Evolutionary conservation across 768 basidiomycete species (phyloP), one percentile per base, ranked within the genome.

Genomic region (Chlorophyllum brunneum): DNA sequence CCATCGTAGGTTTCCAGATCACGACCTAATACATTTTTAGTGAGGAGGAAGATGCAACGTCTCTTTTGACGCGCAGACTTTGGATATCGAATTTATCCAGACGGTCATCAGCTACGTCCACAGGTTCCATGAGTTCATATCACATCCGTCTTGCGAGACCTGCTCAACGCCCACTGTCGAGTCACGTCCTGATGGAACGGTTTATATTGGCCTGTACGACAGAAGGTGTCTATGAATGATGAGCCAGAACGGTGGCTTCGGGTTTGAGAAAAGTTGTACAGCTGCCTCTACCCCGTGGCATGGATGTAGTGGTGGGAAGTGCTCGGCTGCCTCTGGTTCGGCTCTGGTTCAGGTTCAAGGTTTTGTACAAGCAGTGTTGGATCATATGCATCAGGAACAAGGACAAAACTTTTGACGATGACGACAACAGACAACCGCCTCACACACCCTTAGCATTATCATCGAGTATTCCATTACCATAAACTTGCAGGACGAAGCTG

Each of bases 1-100:
- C 30, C 30, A 7, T 31, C 13, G 30, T 37, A 2, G 18, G 1
- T 9, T 31, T n/a, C 9, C 34, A 24, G 49, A 20, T 46, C 26
- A 13, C 47, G 39, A 38, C 16, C 24, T 54, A 15, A 30, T 16
- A 18, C 51, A 26, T 27, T 62, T 27, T 60, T 63, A 85, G 83
- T 50, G 85, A 86, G 70, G 85, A 86, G 64, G 85, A 87, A 70
- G 82, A 85, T 53, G 83, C 85, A 0, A 84, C 85, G 4, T 85
- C 82, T 0, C 74, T 80, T 1, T 74, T 87, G 10, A 86, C 85
- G 0, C 73, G 78, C 8, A 80, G 84, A 7, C 66, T 87, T 4
- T 86, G 83, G 4, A 66, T 73, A 0, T 75, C 85, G 46, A 77
- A 78, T 58, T 68, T 85, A 15, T 68, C 74, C 0, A 68, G 72